Conservation (phyloP, 2,329 filamentous ascomycete genomes). For the Hymenoscyphus scutula region DNA sequence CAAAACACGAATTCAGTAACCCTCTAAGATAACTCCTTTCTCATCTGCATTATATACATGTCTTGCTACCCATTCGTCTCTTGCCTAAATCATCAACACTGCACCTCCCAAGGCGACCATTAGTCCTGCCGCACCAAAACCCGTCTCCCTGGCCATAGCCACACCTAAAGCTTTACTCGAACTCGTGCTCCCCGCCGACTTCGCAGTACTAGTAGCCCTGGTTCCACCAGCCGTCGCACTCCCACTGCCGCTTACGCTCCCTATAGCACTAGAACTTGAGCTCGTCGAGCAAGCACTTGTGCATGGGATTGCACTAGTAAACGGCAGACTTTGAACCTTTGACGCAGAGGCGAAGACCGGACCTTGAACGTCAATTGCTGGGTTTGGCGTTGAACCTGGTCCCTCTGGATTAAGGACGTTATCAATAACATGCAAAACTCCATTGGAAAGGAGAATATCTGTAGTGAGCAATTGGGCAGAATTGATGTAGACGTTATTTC, state of each 20-base stretch:
- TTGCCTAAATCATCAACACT: slow-evolving; percentile 22
- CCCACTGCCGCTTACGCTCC: not conserved
- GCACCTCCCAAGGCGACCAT: slow-evolving; percentile 23
- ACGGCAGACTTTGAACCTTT: slow-evolving; percentile 33
- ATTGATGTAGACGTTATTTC: slow-evolving; percentile 41
- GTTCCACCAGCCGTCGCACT: not conserved
- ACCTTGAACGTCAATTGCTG: slow-evolving; percentile 36
- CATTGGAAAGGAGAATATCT: slow-evolving; percentile 37
- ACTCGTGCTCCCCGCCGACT: slow-evolving; percentile 14
- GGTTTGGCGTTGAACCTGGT: slow-evolving; percentile 39
- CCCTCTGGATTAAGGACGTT: slow-evolving; percentile 47
- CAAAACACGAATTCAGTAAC: no score
- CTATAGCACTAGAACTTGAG: not conserved
- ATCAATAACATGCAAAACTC: slow-evolving; percentile 38
- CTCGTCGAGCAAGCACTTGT: slow-evolving; percentile 37
- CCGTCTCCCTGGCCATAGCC: slow-evolving; percentile 22
- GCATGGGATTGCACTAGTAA: slow-evolving; percentile 44
- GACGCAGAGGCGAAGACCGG: slow-evolving; percentile 38
- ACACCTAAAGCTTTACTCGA: slow-evolving; percentile 18
- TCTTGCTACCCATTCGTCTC: not conserved
- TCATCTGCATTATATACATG: not conserved
- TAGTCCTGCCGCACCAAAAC: slow-evolving; percentile 20
- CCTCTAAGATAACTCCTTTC: no score
- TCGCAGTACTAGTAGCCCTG: slow-evolving; percentile 26
- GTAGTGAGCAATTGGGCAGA: slow-evolving; percentile 38